Conservation (phyloP, 164 flowering plant species). For the Dillenia suffruticosa region DNA sequence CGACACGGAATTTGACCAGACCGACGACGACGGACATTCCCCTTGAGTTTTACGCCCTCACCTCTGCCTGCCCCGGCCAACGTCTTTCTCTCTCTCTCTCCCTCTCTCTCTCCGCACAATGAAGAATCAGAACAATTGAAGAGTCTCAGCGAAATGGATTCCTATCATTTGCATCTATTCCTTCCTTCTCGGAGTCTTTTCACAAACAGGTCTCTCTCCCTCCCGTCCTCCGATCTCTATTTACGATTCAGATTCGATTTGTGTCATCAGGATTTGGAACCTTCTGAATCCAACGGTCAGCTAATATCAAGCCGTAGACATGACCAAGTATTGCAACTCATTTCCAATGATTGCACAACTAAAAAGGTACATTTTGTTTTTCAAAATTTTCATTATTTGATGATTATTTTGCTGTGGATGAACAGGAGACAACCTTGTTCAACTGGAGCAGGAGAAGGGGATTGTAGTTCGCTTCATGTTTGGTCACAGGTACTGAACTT, state of each 20-base stretch:
- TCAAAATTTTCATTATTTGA: not conserved
- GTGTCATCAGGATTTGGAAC: conserved; percentile 37
- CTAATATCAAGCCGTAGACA: conserved; percentile 39
- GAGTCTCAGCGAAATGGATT: conserved; percentile 57
- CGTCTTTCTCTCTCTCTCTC: no score
- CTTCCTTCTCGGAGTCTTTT: conserved; percentile 68
- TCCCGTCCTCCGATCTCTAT: not conserved
- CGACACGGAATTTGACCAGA: no score
- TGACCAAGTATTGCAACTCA: conserved; percentile 59
- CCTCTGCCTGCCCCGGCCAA: no score
- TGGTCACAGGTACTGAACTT: conserved; percentile 76
- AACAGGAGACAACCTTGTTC: conserved; percentile 71
- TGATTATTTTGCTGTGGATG: conserved; percentile 1
- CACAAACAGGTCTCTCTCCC: conserved; percentile 46
- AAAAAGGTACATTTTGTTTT: conserved; percentile 26
- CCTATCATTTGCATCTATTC: conserved; percentile 51
- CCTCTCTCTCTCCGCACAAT: conserved; percentile 1
- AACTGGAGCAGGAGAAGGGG: conserved; percentile 86
- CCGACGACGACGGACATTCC: no score
- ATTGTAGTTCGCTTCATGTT: conserved; percentile 92
- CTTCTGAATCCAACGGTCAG: conserved; percentile 43
- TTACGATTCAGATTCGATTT: not conserved
- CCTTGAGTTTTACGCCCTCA: no score
- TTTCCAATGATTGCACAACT: conserved; percentile 49
- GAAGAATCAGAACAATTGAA: conserved; percentile 40